Conservation (phyloP, 176 grass and related monocot genomes). For the Elymus sibiricus region DNA sequence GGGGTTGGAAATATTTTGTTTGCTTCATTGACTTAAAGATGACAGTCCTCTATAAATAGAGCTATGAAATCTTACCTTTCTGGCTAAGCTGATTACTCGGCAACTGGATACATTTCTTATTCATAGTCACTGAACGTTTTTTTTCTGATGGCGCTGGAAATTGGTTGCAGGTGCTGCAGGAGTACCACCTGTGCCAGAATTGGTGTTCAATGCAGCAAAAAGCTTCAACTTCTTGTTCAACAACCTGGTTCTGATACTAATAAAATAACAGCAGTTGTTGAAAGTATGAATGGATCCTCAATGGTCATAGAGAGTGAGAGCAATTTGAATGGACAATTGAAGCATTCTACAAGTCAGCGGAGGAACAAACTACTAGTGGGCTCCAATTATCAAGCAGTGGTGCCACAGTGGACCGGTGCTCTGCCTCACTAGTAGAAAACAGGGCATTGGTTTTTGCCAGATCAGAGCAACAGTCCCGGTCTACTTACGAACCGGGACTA, state of each 20-base stretch:
- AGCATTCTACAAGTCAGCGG: slow-evolving; percentile 31
- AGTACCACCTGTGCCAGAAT: not conserved
- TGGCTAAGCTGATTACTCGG: not conserved
- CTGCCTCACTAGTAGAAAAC: no score
- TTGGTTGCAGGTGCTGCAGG: slow-evolving; percentile 22
- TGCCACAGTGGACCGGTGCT: not conserved
- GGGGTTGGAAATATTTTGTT: not conserved
- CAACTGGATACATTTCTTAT: not conserved
- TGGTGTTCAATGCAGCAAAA: slow-evolving; percentile 7
- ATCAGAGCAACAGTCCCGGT: no score
- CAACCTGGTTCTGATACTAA: not conserved
- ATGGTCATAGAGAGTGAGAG: not conserved
- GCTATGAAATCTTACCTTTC: not conserved
- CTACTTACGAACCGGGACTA: no score
- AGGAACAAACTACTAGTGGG: slow-evolving; percentile 39
- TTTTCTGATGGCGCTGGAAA: slow-evolving; percentile 23
- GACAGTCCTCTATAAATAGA: not conserved
- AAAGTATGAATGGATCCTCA: slow-evolving; percentile 12
- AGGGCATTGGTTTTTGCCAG: no score
- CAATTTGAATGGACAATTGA: slow-evolving; percentile 9
- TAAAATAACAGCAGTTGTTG: not conserved
- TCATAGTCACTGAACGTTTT: not conserved
- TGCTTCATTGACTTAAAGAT: not conserved
- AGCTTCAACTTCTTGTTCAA: not conserved
- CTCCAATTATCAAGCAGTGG: slow-evolving; percentile 35